Evolutionary conservation across 306 rosid species (phyloP).

Genomic region (Lablab purpureus): DNA sequence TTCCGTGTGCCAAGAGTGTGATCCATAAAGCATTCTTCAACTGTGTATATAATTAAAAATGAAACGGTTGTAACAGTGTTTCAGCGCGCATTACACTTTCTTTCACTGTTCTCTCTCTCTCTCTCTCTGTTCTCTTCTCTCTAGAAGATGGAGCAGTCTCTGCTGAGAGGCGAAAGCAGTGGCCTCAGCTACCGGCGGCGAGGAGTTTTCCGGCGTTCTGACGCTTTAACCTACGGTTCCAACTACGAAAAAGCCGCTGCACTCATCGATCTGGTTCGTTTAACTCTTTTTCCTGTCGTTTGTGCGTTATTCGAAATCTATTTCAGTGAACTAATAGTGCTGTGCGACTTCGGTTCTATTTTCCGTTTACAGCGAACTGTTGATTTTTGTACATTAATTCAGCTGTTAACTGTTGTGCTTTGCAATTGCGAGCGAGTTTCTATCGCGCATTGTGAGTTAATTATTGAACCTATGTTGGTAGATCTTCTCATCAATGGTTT

Average conservation of each 20-base stretch:
- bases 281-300: not conserved
- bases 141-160: constrained; percentile 68
- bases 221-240: constrained; percentile 80
- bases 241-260: constrained; percentile 85
- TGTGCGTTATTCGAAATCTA: not conserved
- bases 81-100: not conserved
- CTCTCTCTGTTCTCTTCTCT: not conserved
- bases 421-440: constrained; percentile 8
- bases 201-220: constrained; percentile 53
- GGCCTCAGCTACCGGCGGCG: constrained; percentile 25
- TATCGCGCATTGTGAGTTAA: constrained; percentile 1
- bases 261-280: constrained; percentile 83
- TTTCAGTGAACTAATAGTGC: not conserved
- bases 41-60: not conserved
- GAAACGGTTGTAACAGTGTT: constrained; percentile 4
- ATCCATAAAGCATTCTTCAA: not conserved
- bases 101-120: not conserved
- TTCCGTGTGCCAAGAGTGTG: constrained; percentile 29
- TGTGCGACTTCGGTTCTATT: not conserved
- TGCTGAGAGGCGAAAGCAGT: constrained; percentile 71
- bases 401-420: constrained; percentile 19
- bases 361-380: not conserved
- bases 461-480: not conserved
- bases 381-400: constrained; percentile 5
- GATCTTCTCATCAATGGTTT: constrained; percentile 38